Percentiles rank a stretch among this genome's conserved stretches.
Conservation (phyloP, 257 asterid genomes). For the Solanum chiquidenum region DNA sequence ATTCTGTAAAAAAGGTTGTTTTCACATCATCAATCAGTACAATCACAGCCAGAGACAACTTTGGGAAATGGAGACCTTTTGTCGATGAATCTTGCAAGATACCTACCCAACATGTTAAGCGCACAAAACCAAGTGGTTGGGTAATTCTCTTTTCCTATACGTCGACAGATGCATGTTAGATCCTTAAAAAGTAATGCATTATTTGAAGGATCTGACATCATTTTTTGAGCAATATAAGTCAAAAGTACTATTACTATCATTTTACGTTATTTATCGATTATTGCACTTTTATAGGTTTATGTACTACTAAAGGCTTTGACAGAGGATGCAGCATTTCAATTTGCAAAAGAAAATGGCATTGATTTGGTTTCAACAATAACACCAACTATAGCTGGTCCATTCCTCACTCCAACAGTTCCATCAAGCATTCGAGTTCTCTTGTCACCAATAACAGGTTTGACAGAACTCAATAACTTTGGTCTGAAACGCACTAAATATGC, state of each 20-base stretch:
- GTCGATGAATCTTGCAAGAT: slow-evolving; percentile 71
- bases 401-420: slow-evolving; percentile 71
- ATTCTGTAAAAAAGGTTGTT: slow-evolving; percentile 37
- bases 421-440: slow-evolving; percentile 62
- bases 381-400: slow-evolving; percentile 73
- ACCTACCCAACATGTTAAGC: not conserved
- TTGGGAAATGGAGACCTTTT: slow-evolving; percentile 36
- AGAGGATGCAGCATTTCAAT: slow-evolving; percentile 64
- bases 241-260: not conserved
- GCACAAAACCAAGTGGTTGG: slow-evolving; percentile 49
- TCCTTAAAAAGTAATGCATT: not conserved
- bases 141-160: slow-evolving; percentile 21
- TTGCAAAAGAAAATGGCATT: slow-evolving; percentile 54
- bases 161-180: not conserved
- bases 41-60: slow-evolving; percentile 59
- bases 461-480: not conserved
- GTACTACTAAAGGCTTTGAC: slow-evolving; percentile 53
- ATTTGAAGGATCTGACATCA: not conserved
- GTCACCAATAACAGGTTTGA: slow-evolving; percentile 59
- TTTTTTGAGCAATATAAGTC: not conserved
- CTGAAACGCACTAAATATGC: too few relatives aligned
- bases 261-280: not conserved
- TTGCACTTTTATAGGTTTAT: slow-evolving; percentile 35
- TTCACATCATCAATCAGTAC: slow-evolving; percentile 82
- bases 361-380: slow-evolving; percentile 58